phyloP scores from a whole-genome alignment of 2,329 filamentous ascomycete species.

The Bipolaris victoriae region DNA sequence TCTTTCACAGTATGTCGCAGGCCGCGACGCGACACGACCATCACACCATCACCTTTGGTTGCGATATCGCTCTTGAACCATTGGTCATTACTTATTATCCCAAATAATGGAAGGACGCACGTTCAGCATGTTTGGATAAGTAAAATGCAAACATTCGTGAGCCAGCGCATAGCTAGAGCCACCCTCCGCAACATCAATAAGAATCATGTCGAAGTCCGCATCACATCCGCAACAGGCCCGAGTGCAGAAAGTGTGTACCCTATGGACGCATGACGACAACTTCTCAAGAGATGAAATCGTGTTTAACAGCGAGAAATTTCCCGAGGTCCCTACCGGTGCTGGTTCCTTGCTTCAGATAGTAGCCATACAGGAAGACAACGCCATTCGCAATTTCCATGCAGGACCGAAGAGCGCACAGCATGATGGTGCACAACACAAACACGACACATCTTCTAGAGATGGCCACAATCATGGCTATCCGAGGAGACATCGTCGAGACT shows the following conservation, averaged over 20 bases:
- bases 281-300: conserved; percentile 80
- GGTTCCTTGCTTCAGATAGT: conserved; percentile 77
- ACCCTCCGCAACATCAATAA: conserved; percentile 1
- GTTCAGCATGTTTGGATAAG: conserved; percentile 4
- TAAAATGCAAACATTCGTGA: conserved; percentile 6
- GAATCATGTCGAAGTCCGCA: conserved; percentile 41
- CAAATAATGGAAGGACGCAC: conserved; percentile 5
- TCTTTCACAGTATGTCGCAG: conserved; percentile 3
- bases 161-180: conserved; percentile 6
- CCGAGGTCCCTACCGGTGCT: conserved; percentile 65
- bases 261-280: conserved; percentile 72
- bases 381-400: conserved; percentile 55
- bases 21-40: conserved; percentile 3
- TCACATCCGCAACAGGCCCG: conserved; percentile 31
- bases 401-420: conserved; percentile 31
- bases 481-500: conserved; percentile 36
- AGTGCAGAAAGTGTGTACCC: conserved; percentile 54
- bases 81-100: neutral
- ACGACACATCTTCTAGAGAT: conserved; percentile 24
- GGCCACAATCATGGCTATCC: conserved; percentile 21
- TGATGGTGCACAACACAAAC: conserved; percentile 40
- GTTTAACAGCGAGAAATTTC: conserved; percentile 75
- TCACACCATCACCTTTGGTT: neutral
- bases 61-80: neutral
- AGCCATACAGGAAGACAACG: conserved; percentile 61